These are phyloP conservation scores for Mycocentrospora acerina DNA, from an alignment of 2,329 filamentous ascomycete genomes.

Conservation along the genomic window DNA sequence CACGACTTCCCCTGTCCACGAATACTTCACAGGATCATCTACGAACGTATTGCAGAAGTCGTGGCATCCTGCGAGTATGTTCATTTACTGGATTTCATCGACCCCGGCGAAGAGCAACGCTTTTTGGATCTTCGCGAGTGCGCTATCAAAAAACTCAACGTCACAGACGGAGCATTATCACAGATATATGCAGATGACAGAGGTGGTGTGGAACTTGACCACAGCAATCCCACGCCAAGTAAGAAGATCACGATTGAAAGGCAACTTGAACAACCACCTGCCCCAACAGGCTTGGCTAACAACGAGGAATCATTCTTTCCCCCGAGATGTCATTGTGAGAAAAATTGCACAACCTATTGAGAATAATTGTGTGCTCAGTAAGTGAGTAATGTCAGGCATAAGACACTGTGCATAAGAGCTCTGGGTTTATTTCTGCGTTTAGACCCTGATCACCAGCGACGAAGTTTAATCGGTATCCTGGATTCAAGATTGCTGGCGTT, in stretches of 20 bases:
- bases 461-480: no score
- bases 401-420: no score
- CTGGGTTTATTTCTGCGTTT: no score
- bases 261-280: no score
- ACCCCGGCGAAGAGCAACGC: constrained; percentile 13
- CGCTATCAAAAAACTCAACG: constrained; percentile 4
- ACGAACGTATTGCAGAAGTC: constrained; percentile 21
- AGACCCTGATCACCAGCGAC: no score
- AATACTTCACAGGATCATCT: constrained; percentile 24
- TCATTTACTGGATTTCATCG: constrained; percentile 19
- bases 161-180: constrained; percentile 11
- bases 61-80: constrained; percentile 12
- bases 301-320: no score
- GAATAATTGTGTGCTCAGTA: no score
- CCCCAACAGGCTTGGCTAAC: no score
- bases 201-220: constrained; percentile 18
- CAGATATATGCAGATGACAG: constrained; percentile 18
- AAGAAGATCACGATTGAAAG: background rate
- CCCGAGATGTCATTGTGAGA: no score
- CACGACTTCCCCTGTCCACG: constrained; percentile 21
- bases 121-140: constrained; percentile 7
- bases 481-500: no score
- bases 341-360: no score
- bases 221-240: constrained; percentile 1
- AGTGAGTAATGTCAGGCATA: no score